A percentile compares a stretch with the other conserved stretches of the same genome.
Evolutionary conservation across 2,329 filamentous ascomycete species (phyloP).

Genomic region (Penicillium polonicum): DNA sequence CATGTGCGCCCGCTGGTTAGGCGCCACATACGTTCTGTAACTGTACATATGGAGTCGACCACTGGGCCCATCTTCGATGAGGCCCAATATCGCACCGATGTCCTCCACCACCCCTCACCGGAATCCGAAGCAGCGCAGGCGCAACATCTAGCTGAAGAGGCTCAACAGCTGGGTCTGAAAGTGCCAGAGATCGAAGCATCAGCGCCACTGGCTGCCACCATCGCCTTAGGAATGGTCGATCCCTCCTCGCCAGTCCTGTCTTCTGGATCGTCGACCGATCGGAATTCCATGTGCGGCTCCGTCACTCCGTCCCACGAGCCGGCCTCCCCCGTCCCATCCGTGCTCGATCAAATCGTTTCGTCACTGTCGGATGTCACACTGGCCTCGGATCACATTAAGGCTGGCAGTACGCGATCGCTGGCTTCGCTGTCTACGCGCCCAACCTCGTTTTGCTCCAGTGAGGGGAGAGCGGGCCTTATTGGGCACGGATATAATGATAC

Average conservation of each 20-base stretch:
- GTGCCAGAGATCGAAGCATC: slow-evolving; percentile 34
- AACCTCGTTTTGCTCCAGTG: slow-evolving; percentile 40
- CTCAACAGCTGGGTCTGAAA: slow-evolving; percentile 39
- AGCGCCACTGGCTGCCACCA: slow-evolving; percentile 38
- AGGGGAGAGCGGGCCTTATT: slow-evolving; percentile 26
- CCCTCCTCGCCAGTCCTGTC: slow-evolving; percentile 36
- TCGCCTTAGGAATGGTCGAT: slow-evolving; percentile 37
- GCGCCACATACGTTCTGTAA: slow-evolving; percentile 13
- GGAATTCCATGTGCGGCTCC: slow-evolving; percentile 29
- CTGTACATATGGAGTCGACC: slow-evolving; percentile 26
- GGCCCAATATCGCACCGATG: slow-evolving; percentile 38
- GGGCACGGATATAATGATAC: slow-evolving; percentile 20
- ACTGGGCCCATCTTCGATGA: slow-evolving; percentile 33
- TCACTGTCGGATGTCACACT: slow-evolving; percentile 36
- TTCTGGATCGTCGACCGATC: slow-evolving; percentile 35
- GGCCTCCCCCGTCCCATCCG: slow-evolving; percentile 14
- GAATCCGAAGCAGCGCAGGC: slow-evolving; percentile 41
- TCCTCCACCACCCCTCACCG: slow-evolving; percentile 35
- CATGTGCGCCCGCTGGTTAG: slow-evolving; percentile 26
- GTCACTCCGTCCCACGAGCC: slow-evolving; percentile 26
- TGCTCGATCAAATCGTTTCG: slow-evolving; percentile 31
- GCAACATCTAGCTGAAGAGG: slow-evolving; percentile 39
- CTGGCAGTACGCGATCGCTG: slow-evolving; percentile 39
- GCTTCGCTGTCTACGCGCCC: slow-evolving; percentile 42
- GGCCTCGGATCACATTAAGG: slow-evolving; percentile 29